Base-by-base conservation (phyloP, 331 rosid species). In the Ulmus americana region DNA sequence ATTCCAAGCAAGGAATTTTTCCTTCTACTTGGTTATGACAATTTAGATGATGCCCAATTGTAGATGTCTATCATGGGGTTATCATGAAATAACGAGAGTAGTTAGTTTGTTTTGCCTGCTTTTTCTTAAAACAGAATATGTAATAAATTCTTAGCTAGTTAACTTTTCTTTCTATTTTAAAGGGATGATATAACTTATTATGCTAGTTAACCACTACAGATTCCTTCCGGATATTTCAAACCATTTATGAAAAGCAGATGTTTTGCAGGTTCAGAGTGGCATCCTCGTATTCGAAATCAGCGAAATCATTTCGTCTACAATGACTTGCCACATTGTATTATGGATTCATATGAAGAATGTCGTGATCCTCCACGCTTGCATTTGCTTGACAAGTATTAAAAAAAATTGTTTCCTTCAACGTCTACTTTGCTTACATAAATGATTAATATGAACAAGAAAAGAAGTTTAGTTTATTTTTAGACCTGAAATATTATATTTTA, bases 251-350 rank as follows among this genome's bases (percentile, higher is more conserved):
- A 75, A 72, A 67, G 64, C 79, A 76, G 81, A 76, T 82, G 58
- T 69, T 70, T 81, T 91, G 81, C 95, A 94, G 98, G 98, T 83
- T 80, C 84, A 74, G 95, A 89, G 80, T 89, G 95, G 91, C 97
- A 89, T 81, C 97, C 95, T 53, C 82, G 70, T 38, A 77, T 82
- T 45, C 81, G 66, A 70, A 65, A 81, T 59, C 86, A 85, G 65
- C 76, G 82, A 69, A 82, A 87, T 82, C 98, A 83, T 76, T 90
- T 94, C 80, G 80, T 94, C 77, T 76, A 80, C 87, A 85, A 87
- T 61, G 97, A 94, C 85, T 85, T 94, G 85, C 97, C 98, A 5
- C 88, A 83, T 22, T 94, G 89, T 82, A 76, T 94, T 43, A 85
- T 94, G 98, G 98, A 89, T 67, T 81, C 95, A 5, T 87, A 94